phyloP scores from a whole-genome alignment of 192 early-diverging fungal species.

The Linnemannia zychae region DNA sequence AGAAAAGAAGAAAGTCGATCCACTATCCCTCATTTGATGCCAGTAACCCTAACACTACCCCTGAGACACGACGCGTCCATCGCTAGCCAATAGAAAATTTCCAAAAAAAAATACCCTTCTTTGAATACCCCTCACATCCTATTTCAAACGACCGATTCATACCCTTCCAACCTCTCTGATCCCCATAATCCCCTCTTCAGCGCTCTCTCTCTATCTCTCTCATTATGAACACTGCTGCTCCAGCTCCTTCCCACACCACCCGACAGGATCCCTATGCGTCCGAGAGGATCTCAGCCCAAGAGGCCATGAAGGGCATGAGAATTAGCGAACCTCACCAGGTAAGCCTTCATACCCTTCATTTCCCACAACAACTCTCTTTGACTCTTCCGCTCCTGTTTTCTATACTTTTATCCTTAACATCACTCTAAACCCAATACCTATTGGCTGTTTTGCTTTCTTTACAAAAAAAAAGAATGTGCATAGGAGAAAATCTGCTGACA shows the following conservation, averaged over 20 bases:
- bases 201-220: not conserved
- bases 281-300: slow-evolving; percentile 46
- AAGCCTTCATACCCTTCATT: not conserved
- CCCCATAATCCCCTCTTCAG: not conserved
- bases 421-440: not conserved
- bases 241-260: slow-evolving; percentile 4
- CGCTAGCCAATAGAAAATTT: slow-evolving; percentile 5
- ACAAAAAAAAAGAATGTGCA: slow-evolving; percentile 18
- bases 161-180: not conserved
- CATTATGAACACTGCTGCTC: slow-evolving; percentile 46
- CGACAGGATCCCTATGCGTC: slow-evolving; percentile 26
- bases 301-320: slow-evolving; percentile 53
- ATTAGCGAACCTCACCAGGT: slow-evolving; percentile 48
- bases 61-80: slow-evolving; percentile 12
- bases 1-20: not conserved
- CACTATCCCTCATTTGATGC: not conserved
- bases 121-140: not conserved
- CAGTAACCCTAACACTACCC: not conserved
- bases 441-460: not conserved
- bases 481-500: slow-evolving; percentile 37
- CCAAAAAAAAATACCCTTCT: not conserved
- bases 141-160: not conserved
- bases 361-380: not conserved
- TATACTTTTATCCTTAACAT: not conserved
- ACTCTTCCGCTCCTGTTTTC: not conserved